Evolutionary conservation across 495 filamentous ascomycete species (phyloP), one percentile per base, ranked within the genome.

Genomic region (Amphirosellinia nigrospora): DNA sequence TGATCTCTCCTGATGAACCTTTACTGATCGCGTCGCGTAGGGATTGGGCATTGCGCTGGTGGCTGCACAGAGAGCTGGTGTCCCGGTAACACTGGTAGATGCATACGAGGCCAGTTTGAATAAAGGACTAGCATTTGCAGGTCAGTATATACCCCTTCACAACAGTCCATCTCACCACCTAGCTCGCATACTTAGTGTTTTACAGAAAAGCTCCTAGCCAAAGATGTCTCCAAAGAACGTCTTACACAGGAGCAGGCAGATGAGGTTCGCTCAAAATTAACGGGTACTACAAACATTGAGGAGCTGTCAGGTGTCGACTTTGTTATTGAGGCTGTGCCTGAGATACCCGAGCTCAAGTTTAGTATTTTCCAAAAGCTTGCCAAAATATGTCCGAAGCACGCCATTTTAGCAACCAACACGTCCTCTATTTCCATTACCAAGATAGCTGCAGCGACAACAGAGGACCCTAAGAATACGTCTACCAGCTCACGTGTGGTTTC

Each of bases 361-460:
- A 87, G 88, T 70, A 96, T 99, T 58, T 99, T 99, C 84, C 83
- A 89, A 71, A 85, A 90, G 72, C 87, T 99, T 13, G 94, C 96
- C 4, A 83, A 92, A 68, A 90, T 97, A 74, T 93, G 92, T 56
- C 90, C 92, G n/a, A 83, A 90, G 45, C 92, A 98, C 77, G 89
- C 96, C 63, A 93, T 98, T 72, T 89, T 99, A 32, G 94, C 96
- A 19, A 99, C 96, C 50, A 99, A 99, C 83, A 99, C 96, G 19
- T 97, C 93, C 48, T 97, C 94, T 65, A 98, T 99, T 77, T 93
- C 92, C 61, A 97, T 99, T 79, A 99, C 96, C 61, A 93, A 90
- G 79, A 97, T 99, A 73, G 96, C 96, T 38, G 92, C 93, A 26
- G 88, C 96, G 16, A 93, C 94, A 1, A 91, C 90, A 4, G 80